Conservation (phyloP, 2,329 filamentous ascomycete genomes). For the Colletotrichum tofieldiae region DNA sequence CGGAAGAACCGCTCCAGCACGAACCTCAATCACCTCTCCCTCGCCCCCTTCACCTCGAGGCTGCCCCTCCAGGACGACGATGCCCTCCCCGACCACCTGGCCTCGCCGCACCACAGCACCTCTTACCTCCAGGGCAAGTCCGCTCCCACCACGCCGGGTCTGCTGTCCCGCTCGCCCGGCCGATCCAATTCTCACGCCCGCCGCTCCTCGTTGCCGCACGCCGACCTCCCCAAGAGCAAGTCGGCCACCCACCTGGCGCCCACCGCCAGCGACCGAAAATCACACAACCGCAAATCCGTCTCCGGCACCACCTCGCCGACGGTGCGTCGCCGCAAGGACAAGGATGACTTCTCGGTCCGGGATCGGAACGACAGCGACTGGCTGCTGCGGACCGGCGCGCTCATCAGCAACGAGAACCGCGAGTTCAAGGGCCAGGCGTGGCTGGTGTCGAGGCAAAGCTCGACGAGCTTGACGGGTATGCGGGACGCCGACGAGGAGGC, state of each 20-base stretch:
- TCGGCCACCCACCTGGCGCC: constrained; percentile 70
- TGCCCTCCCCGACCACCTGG: constrained; percentile 57
- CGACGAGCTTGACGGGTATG: constrained; percentile 71
- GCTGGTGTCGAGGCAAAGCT: constrained; percentile 77
- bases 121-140: constrained; percentile 76
- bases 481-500: constrained; percentile 68
- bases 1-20: constrained; percentile 73
- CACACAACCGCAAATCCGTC: constrained; percentile 45
- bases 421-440: constrained; percentile 80
- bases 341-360: constrained; percentile 34
- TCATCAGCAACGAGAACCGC: constrained; percentile 74
- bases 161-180: constrained; percentile 72
- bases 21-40: constrained; percentile 72
- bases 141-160: constrained; percentile 75
- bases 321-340: constrained; percentile 37
- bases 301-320: constrained; percentile 53
- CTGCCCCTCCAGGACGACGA: constrained; percentile 71
- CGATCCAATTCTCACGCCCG: constrained; percentile 64
- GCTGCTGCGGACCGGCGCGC: constrained; percentile 74
- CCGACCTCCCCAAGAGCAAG: constrained; percentile 72
- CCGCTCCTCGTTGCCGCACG: constrained; percentile 56
- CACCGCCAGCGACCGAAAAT: constrained; percentile 45
- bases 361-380: constrained; percentile 73
- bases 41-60: constrained; percentile 76
- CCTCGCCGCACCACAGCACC: constrained; percentile 55